phyloP scores from a whole-genome alignment of 768 basidiomycete species.

The Hericium coralloides region DNA sequence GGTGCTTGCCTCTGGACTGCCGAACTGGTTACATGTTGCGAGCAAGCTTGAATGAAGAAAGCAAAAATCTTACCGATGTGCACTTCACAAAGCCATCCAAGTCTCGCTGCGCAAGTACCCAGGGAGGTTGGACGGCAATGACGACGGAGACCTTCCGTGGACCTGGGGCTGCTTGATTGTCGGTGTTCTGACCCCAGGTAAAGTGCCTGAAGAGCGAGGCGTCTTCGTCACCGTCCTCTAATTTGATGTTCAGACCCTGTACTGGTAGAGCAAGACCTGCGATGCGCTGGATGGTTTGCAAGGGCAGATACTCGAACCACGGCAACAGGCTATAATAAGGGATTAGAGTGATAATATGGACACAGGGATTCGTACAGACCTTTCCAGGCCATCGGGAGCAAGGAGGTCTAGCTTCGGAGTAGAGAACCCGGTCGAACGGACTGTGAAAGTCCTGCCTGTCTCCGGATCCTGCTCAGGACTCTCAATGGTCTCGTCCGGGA shows the following conservation, averaged over 20 bases:
- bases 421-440: not conserved
- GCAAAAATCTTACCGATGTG: not conserved
- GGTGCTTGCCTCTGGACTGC: not conserved
- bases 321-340: not conserved
- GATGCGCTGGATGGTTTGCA: slow-evolving; percentile 8
- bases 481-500: not conserved
- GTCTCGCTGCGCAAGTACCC: slow-evolving; percentile 2
- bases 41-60: not conserved
- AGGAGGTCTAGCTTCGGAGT: not conserved
- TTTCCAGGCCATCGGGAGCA: not conserved
- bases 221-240: slow-evolving; percentile 9
- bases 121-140: slow-evolving; percentile 12
- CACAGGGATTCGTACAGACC: not conserved
- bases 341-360: not conserved
- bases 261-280: slow-evolving; percentile 4
- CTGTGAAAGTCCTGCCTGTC: not conserved
- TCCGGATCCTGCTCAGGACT: not conserved
- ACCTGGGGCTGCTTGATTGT: not conserved
- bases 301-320: slow-evolving; percentile 9
- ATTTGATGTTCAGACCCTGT: not conserved
- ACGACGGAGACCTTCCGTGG: slow-evolving; percentile 3
- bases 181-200: slow-evolving; percentile 5
- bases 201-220: slow-evolving; percentile 2
- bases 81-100: not conserved
- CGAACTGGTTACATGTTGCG: too few species aligned